Conservation (phyloP, 139 green algal species). For the Chlamydomonas sphaeroides region DNA sequence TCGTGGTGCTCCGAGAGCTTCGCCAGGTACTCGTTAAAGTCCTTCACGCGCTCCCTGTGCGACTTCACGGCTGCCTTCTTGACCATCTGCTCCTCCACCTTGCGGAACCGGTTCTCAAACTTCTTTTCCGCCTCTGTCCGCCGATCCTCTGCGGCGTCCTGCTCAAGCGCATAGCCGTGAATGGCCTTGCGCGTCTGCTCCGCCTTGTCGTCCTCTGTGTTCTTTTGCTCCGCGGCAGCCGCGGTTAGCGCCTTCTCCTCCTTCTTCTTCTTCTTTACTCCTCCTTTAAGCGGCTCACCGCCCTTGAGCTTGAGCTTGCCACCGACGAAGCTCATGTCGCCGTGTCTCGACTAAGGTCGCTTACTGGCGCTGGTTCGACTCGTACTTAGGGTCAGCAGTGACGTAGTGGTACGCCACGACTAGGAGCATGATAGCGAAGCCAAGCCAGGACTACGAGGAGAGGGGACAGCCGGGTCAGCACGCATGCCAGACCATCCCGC, state of each 20-base stretch:
- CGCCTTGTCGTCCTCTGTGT: background rate
- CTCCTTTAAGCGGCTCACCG: conserved; percentile 57
- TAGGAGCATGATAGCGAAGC: conserved; percentile 76
- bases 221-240: conserved; percentile 29
- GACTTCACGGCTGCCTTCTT: conserved; percentile 79
- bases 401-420: conserved; percentile 84
- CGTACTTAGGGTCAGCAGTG: conserved; percentile 53
- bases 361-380: background rate
- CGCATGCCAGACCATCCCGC: background rate
- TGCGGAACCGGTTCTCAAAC: conserved; percentile 43
- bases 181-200: conserved; percentile 29
- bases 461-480: background rate
- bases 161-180: conserved; percentile 61
- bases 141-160: conserved; percentile 58
- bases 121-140: conserved; percentile 86
- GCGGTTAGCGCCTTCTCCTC: conserved; percentile 35
- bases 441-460: conserved; percentile 73
- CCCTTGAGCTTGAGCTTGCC: conserved; percentile 94
- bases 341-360: background rate
- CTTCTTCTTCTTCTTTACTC: conserved; percentile 89
- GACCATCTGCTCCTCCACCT: conserved; percentile 77
- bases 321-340: conserved; percentile 75
- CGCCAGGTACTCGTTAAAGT: conserved; percentile 87
- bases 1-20: conserved; percentile 87
- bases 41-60: conserved; percentile 84